Conservation (phyloP, 2,329 filamentous ascomycete genomes). For the Verticillium alfalfae region DNA sequence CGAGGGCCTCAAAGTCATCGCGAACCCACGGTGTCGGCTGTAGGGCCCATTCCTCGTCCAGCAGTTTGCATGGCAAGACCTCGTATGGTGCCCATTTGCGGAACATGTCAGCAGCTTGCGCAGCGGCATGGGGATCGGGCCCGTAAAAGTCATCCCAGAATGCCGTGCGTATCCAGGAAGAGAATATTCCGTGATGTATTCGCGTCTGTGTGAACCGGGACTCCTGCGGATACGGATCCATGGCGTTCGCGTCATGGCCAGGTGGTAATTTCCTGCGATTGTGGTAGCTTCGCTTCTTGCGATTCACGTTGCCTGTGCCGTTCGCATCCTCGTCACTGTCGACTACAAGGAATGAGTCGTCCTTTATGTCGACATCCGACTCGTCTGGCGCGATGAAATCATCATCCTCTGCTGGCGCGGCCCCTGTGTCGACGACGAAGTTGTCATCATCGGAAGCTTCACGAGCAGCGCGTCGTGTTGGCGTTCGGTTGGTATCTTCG, state of each 20-base stretch:
- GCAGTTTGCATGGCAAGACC: slow-evolving; percentile 17
- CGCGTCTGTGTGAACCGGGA: slow-evolving; percentile 18
- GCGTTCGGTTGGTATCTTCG: slow-evolving; percentile 12
- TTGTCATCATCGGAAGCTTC: slow-evolving; percentile 22
- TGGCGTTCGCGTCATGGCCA: slow-evolving; percentile 1
- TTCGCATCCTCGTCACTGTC: not conserved
- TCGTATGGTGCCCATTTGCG: slow-evolving; percentile 24
- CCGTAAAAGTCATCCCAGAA: slow-evolving; percentile 18
- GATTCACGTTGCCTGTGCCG: slow-evolving; percentile 15
- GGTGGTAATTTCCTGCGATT: not conserved
- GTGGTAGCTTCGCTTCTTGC: slow-evolving; percentile 2
- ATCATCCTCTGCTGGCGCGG: slow-evolving; percentile 18
- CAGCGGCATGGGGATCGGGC: slow-evolving; percentile 12
- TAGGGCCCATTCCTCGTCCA: slow-evolving; percentile 1
- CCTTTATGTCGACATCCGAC: not conserved
- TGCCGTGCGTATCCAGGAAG: slow-evolving; percentile 13
- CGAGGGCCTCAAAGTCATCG: slow-evolving; percentile 6
- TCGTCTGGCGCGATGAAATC: slow-evolving; percentile 18
- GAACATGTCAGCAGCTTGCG: slow-evolving; percentile 12
- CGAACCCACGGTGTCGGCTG: slow-evolving; percentile 13
- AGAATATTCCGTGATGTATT: slow-evolving; percentile 29
- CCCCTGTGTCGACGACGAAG: slow-evolving; percentile 12
- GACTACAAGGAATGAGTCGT: not conserved
- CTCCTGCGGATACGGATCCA: slow-evolving; percentile 6
- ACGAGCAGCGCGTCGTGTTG: slow-evolving; percentile 5